Evolutionary conservation across 352 stramenopile species (phyloP), one percentile per base, ranked within the genome.

Genomic region (Pythium insidiosum): DNA sequence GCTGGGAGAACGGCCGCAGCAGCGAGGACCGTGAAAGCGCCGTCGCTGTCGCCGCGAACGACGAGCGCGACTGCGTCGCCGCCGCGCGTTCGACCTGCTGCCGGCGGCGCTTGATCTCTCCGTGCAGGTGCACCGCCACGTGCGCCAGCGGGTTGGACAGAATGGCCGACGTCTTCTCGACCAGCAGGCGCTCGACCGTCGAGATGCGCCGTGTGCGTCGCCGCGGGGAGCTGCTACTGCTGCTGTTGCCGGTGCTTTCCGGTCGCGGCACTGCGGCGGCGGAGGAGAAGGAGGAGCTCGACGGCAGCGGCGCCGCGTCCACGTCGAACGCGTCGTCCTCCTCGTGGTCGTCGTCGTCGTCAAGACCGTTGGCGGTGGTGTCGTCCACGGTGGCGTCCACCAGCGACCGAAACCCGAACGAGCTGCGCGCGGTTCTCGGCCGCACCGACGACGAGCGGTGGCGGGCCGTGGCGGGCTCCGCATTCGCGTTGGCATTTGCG

Each of bases 91-190:
- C 53, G 1, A 62, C 56, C 25, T 85, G 73, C 4, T 50, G 50
- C 37, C 77, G 52, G 13, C 84, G 42, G 2, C 55, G 52, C 46
- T 67, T 61, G 25, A 64, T 51, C 26, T 82, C 70, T 0, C 53
- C 29, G 35, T 80, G 63, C 6, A 58, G 58, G 45, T 73, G 53
- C 31, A 84, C 63, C 2, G 70, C 47, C 21, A 56, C 54, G 2
- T 56, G 50, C 2, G 64, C 62, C 22, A 44, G 55, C 2, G 68
- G 60, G 39, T 55, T 72, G 16, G 72, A 59, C 3, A 88, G 52
- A 18, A 87, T 55, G 31, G 67, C 47, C 21, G 74, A 87, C 21
- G 70, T 72, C 22, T 67, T 72, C 11, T 62, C 59, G 29, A 84
- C 53, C 23, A 71, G 38, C 29, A 60, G 49, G 5, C 64, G 49